Evolutionary conservation across 2,329 filamentous ascomycete species (phyloP).

Genomic region (Ploettnerulaceae sp.): DNA sequence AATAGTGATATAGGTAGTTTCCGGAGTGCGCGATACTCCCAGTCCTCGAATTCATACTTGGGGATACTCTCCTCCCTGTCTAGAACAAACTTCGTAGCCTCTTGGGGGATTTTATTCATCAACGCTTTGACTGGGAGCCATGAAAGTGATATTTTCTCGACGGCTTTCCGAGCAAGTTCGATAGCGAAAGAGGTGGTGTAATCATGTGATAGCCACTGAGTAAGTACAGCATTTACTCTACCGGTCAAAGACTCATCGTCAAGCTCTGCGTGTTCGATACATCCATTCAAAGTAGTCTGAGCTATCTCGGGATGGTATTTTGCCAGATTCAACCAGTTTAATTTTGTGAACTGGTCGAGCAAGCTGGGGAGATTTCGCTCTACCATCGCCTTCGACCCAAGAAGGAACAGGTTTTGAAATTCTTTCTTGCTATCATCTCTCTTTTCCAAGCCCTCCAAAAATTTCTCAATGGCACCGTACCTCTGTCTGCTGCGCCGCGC

Average conservation of each 20-base stretch:
- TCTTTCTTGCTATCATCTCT: neutral
- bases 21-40: slow-evolving; percentile 1
- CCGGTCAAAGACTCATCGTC: neutral
- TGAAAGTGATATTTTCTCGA: slow-evolving; percentile 7
- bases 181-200: slow-evolving; percentile 1
- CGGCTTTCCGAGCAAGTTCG: neutral
- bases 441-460: slow-evolving; percentile 6
- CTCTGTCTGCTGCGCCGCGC: slow-evolving; percentile 6
- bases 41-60: neutral
- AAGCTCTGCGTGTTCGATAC: slow-evolving; percentile 1
- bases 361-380: slow-evolving; percentile 4
- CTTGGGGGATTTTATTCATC: neutral
- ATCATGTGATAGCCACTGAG: slow-evolving; percentile 5
- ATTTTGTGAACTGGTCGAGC: slow-evolving; percentile 3
- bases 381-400: slow-evolving; percentile 5
- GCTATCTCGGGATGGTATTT: slow-evolving; percentile 13
- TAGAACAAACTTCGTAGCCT: slow-evolving; percentile 9
- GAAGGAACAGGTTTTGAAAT: slow-evolving; percentile 2
- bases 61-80: neutral
- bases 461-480: slow-evolving; percentile 9
- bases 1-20: slow-evolving; percentile 5
- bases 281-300: neutral
- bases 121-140: slow-evolving; percentile 3
- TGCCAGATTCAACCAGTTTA: slow-evolving; percentile 11
- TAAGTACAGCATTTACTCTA: slow-evolving; percentile 1